Conservation (phyloP, 129 eudicot genomes). For the Tagetes erecta region DNA sequence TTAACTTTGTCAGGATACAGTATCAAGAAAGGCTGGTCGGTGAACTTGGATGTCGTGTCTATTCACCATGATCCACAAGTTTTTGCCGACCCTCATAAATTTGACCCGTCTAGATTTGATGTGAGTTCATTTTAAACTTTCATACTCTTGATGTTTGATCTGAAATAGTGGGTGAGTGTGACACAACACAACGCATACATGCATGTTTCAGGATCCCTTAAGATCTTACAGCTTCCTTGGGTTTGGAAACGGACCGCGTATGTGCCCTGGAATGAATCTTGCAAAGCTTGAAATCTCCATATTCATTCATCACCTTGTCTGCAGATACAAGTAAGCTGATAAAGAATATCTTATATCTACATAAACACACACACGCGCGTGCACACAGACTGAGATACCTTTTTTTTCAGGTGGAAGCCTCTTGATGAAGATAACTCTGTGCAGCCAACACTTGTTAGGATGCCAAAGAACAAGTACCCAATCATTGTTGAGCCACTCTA, state of each 20-base stretch:
- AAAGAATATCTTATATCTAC: too few relatives aligned
- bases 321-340: constrained; percentile 68
- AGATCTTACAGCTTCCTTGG: constrained; percentile 77
- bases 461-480: constrained; percentile 85
- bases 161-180: background rate
- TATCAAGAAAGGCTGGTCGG: constrained; percentile 73
- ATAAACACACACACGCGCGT: background rate
- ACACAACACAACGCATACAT: background rate
- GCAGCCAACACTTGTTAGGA: constrained; percentile 76
- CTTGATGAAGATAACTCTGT: constrained; percentile 72
- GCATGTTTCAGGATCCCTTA: constrained; percentile 53
- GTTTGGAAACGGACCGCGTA: constrained; percentile 81
- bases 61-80: constrained; percentile 77
- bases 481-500: constrained; percentile 59
- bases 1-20: constrained; percentile 44
- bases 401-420: constrained; percentile 67
- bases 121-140: constrained; percentile 38
- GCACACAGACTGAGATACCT: background rate
- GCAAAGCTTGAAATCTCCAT: constrained; percentile 73
- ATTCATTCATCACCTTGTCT: constrained; percentile 74
- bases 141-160: background rate
- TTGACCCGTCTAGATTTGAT: constrained; percentile 77
- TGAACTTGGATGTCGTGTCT: constrained; percentile 83
- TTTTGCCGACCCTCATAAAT: constrained; percentile 59
- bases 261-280: constrained; percentile 81